Percentiles rank a stretch among this genome's conserved stretches.
These are phyloP conservation scores for Yamadazyma buinensis DNA, from an alignment of 1,139 yeast genomes.

Conservation along the genomic window DNA sequence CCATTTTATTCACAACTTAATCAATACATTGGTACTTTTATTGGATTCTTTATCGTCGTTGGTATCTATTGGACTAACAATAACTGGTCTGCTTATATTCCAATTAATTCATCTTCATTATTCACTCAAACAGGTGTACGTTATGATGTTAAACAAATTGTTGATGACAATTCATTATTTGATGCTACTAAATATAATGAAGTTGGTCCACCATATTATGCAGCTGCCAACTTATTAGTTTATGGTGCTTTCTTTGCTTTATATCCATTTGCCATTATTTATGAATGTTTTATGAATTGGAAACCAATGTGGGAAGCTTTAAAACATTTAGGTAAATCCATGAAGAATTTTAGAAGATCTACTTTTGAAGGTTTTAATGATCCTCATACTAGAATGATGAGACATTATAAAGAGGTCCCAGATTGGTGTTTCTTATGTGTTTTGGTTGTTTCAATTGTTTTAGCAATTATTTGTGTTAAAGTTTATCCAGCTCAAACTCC, in stretches of 20 bases:
- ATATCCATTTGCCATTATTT: slow-evolving; percentile 37
- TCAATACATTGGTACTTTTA: slow-evolving; percentile 26
- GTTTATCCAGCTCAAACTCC: slow-evolving; percentile 47
- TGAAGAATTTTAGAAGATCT: slow-evolving; percentile 37
- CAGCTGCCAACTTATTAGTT: slow-evolving; percentile 46
- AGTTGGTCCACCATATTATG: slow-evolving; percentile 53
- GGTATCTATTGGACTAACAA: slow-evolving; percentile 31
- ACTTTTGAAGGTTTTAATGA: slow-evolving; percentile 48
- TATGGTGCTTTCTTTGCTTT: slow-evolving; percentile 37
- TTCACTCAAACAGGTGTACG: slow-evolving; percentile 27
- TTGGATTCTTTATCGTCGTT: slow-evolving; percentile 28
- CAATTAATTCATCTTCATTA: slow-evolving; percentile 31
- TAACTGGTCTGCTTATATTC: slow-evolving; percentile 33
- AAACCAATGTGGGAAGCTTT: slow-evolving; percentile 31
- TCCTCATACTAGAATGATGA: slow-evolving; percentile 55
- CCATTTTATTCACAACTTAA: slow-evolving; percentile 35
- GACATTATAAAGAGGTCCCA: slow-evolving; percentile 55
- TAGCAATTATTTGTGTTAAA: slow-evolving; percentile 44
- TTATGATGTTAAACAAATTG: slow-evolving; percentile 26
- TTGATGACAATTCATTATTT: slow-evolving; percentile 24
- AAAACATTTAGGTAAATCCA: slow-evolving; percentile 9
- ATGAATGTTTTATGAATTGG: slow-evolving; percentile 36
- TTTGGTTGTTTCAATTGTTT: slow-evolving; percentile 40
- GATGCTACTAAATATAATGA: slow-evolving; percentile 31
- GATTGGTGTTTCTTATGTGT: slow-evolving; percentile 54